Conservation (phyloP, 2,329 filamentous ascomycete genomes). For the Boeremia lycopersici region DNA sequence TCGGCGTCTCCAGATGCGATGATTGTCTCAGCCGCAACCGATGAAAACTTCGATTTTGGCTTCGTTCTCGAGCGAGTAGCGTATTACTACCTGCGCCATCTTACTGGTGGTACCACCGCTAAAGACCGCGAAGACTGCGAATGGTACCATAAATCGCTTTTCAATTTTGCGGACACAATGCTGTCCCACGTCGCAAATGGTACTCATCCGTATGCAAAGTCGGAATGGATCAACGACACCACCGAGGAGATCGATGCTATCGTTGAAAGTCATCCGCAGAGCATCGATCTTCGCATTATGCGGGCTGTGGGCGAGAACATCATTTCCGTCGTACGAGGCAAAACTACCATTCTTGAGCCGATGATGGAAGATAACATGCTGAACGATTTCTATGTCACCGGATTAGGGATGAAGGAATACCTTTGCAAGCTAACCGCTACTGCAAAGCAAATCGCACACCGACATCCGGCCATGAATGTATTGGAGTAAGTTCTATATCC, state of each 20-base stretch:
- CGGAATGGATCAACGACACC: neutral
- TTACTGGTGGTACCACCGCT: slow-evolving; percentile 8
- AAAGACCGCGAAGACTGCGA: neutral
- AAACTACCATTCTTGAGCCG: neutral
- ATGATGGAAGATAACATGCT: neutral
- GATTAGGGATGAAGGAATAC: neutral
- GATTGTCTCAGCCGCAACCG: too few relatives aligned
- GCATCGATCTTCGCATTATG: neutral
- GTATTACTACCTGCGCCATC: neutral
- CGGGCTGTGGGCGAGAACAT: neutral
- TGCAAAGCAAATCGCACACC: neutral
- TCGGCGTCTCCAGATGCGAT: neutral
- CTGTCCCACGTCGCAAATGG: neutral
- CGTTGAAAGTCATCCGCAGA: neutral
- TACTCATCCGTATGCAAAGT: neutral
- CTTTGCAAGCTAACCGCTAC: neutral
- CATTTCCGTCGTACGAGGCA: neutral
- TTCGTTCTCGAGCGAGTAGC: slow-evolving; percentile 2
- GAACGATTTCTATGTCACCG: neutral
- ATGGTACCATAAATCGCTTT: neutral
- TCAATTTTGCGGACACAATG: neutral
- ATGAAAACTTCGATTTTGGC: too few relatives aligned
- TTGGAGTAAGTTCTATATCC: neutral
- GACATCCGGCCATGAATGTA: slow-evolving; percentile 5
- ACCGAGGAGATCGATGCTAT: neutral